These are phyloP conservation scores for Suhomyces terraborum DNA, from an alignment of 1,139 yeast genomes.

Conservation along the genomic window DNA sequence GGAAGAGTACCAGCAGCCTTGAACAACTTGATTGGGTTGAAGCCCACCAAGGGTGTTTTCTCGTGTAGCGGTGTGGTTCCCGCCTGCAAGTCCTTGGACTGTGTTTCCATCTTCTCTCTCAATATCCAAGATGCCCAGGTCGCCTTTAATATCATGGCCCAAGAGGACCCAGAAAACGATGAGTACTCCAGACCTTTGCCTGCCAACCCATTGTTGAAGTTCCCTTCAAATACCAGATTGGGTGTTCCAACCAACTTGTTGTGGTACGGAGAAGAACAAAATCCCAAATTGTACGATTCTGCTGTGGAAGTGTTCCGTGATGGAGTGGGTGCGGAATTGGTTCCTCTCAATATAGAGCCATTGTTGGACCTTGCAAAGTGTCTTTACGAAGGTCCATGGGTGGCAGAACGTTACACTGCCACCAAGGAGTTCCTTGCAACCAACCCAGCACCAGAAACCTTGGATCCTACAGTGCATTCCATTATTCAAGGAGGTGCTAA, in stretches of 20 bases:
- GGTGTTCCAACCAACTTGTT: conserved; percentile 73
- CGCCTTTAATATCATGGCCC: conserved; percentile 67
- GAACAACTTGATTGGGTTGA: conserved; percentile 86
- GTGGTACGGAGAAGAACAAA: conserved; percentile 82
- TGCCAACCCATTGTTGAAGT: conserved; percentile 58
- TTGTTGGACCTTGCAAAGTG: conserved; percentile 82
- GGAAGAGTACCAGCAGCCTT: conserved; percentile 98
- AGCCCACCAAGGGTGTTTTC: conserved; percentile 87
- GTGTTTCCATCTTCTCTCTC: conserved; percentile 82
- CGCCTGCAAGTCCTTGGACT: conserved; percentile 94
- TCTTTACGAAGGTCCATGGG: conserved; percentile 98
- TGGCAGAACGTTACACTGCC: conserved; percentile 89
- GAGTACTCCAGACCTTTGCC: conserved; percentile 82
- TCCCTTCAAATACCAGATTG: conserved; percentile 59
- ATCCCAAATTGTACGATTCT: conserved; percentile 63
- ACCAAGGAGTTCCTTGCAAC: conserved; percentile 70
- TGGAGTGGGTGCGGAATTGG: conserved; percentile 58
- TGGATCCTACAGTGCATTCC: conserved; percentile 81
- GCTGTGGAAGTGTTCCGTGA: conserved; percentile 61
- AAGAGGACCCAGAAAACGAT: conserved; percentile 70
- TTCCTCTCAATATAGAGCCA: conserved; percentile 65
- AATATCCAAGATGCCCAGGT: conserved; percentile 82
- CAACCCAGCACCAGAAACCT: conserved; percentile 65
- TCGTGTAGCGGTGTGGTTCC: conserved; percentile 91
- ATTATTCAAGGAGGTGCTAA: conserved; percentile 79